Base-by-base conservation (phyloP, 106 monocot species). In the Dendrobium nobile region DNA sequence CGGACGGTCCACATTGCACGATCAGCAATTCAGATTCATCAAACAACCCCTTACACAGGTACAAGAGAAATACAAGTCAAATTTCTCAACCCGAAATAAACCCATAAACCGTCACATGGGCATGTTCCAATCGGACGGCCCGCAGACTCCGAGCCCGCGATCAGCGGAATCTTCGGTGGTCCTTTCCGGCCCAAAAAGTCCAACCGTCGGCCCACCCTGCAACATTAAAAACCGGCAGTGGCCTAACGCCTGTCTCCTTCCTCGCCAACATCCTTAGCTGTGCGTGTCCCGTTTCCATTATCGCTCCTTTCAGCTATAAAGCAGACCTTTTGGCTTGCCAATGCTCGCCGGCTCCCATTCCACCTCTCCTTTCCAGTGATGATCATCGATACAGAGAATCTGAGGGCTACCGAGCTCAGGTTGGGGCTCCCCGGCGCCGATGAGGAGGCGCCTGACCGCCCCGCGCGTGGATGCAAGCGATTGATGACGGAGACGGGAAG, bases 401-500 rank as follows among this genome's bases (percentile, higher is more conserved):
- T 88, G 5, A 84, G 75, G 77, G 92, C 83, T 20, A 92, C 89
- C 7, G 92, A 92, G 80, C 77, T 92, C 9, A 86, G 88, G 42
- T 85, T 82, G 4, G 82, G 77, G 2, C 72, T 78, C 18, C 82
- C 82, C 3, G 82, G 82, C 26, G n/a, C 70, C 7, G 77, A 77
- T 4, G 78, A 70, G 9, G 70, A 41, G 40, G 68, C n/a, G 3
- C 54, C 42, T 20, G 7, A 13, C 47, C 41, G 27, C 42, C 64
- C 64, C 7, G 17, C 15, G 48, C 76, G 47, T 10, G 64, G 77
- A 5, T 65, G 16, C 77, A 82, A 82, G 48, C 42, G 82, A 51
- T 51, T 51, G 67, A 20, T 24, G 47, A 6, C 67, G 61, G 73
- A 59, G 33, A 2, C 37, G 72, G 27, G 16, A 13, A 40, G 33